Percentiles rank a stretch among this genome's conserved stretches.
phyloP scores from a whole-genome alignment of 345 rosid genomes.

The Ceriops zippeliana region DNA sequence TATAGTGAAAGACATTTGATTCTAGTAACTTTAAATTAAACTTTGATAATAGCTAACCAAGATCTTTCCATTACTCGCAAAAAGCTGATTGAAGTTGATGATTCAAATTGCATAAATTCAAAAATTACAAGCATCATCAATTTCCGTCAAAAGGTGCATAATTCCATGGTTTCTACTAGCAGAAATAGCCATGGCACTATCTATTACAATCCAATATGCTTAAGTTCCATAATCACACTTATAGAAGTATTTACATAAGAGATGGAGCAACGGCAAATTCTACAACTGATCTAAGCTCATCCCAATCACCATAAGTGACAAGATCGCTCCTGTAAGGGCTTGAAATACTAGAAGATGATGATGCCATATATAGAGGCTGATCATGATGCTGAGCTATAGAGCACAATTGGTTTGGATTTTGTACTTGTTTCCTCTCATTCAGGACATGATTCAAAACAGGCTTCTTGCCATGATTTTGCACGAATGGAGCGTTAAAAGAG shows the following conservation, averaged over 20 bases:
- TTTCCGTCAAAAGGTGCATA: no score
- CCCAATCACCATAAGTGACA: conserved; percentile 50
- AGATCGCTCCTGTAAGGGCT: conserved; percentile 26
- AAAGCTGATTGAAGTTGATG: no score
- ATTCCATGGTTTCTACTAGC: no score
- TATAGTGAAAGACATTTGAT: no score
- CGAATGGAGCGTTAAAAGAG: conserved; percentile 37
- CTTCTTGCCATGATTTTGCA: conserved; percentile 25
- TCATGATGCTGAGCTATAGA: conserved; percentile 16
- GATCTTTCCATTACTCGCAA: no score
- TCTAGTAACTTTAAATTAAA: no score
- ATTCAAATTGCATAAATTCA: no score
- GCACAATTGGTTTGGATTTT: conserved; percentile 5
- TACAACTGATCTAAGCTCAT: conserved; percentile 69
- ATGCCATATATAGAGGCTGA: conserved; percentile 29
- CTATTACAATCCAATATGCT: neutral
- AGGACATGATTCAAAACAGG: conserved; percentile 11
- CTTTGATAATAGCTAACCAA: no score
- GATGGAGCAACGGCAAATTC: conserved; percentile 54
- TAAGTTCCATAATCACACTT: neutral
- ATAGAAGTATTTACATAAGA: conserved; percentile 18
- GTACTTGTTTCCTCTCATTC: conserved; percentile 18
- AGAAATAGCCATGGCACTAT: no score
- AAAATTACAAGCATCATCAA: no score
- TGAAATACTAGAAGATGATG: conserved; percentile 38